Conservation (phyloP, 2,329 filamentous ascomycete species). For the Aspergillus clavatus region DNA sequence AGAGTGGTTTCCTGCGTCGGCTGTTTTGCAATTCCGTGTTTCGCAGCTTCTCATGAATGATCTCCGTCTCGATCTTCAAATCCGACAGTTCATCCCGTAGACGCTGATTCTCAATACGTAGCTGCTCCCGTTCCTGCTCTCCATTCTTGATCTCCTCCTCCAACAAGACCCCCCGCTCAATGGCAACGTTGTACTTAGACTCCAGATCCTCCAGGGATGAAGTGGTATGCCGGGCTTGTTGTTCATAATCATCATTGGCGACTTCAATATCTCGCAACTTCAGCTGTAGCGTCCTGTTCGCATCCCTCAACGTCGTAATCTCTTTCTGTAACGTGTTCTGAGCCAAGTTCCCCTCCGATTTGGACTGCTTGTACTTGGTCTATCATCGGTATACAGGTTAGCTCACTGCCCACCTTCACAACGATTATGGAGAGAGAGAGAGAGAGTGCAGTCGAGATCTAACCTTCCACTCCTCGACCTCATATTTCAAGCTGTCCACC, state of each 20-base stretch:
- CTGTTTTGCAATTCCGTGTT: slow-evolving; percentile 55
- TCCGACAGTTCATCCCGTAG: slow-evolving; percentile 88
- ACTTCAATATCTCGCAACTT: slow-evolving; percentile 92
- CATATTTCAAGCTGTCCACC: slow-evolving; percentile 75
- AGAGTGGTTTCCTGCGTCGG: slow-evolving; percentile 49
- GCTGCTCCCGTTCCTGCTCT: slow-evolving; percentile 82
- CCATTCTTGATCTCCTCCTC: slow-evolving; percentile 90
- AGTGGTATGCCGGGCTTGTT: slow-evolving; percentile 89
- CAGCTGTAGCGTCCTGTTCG: slow-evolving; percentile 74
- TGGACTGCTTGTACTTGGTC: slow-evolving; percentile 95
- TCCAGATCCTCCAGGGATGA: slow-evolving; percentile 96
- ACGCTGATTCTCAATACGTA: slow-evolving; percentile 87
- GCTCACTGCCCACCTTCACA: slow-evolving; percentile 3
- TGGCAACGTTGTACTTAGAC: slow-evolving; percentile 91
- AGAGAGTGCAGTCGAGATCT: slow-evolving; percentile 14
- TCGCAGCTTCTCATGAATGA: slow-evolving; percentile 87
- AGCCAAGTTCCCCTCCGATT: slow-evolving; percentile 75
- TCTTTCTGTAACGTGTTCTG: slow-evolving; percentile 91
- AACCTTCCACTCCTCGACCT: slow-evolving; percentile 98
- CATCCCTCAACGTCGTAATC: slow-evolving; percentile 82
- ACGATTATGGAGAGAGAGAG: background rate
- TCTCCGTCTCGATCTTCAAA: slow-evolving; percentile 89
- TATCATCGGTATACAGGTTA: slow-evolving; percentile 35
- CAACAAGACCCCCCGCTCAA: slow-evolving; percentile 86
- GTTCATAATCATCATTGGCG: slow-evolving; percentile 96